Conservation (phyloP, 352 stramenopile genomes). For the Phytophthora boehmeriae region DNA sequence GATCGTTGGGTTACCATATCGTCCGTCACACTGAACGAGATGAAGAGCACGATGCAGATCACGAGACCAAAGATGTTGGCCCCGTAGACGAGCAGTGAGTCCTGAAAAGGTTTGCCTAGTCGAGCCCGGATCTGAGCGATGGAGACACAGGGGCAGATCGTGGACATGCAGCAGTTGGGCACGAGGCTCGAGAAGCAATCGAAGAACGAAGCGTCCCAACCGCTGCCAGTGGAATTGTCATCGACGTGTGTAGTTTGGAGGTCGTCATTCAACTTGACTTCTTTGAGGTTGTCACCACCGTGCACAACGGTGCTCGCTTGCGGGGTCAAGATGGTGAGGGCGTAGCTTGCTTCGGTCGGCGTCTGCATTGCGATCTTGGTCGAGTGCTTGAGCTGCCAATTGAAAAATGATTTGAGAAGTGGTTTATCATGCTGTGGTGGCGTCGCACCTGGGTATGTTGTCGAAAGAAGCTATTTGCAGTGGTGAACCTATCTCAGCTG, state of each 20-base stretch:
- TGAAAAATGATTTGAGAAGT: background rate
- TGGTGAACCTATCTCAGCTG: too few relatives aligned
- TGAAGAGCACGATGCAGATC: slow-evolving; percentile 34
- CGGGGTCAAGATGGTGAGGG: slow-evolving; percentile 22
- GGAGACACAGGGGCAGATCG: slow-evolving; percentile 46
- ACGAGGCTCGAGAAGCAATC: slow-evolving; percentile 41
- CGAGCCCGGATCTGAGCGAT: slow-evolving; percentile 40
- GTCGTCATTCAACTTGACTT: slow-evolving; percentile 19
- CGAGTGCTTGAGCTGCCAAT: background rate
- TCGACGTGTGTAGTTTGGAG: slow-evolving; percentile 27
- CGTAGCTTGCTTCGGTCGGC: slow-evolving; percentile 25
- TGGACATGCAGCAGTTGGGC: slow-evolving; percentile 51
- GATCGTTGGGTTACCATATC: slow-evolving; percentile 3
- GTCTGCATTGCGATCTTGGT: slow-evolving; percentile 22
- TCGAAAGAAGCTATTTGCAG: too few relatives aligned
- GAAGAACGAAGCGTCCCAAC: slow-evolving; percentile 43
- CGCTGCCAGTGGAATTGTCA: slow-evolving; percentile 15
- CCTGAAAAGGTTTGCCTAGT: slow-evolving; percentile 36
- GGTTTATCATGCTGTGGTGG: background rate
- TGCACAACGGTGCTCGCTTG: slow-evolving; percentile 21
- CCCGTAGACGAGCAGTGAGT: slow-evolving; percentile 30
- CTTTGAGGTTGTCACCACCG: slow-evolving; percentile 9
- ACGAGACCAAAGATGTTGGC: slow-evolving; percentile 36
- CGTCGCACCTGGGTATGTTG: background rate
- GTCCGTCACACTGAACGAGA: slow-evolving; percentile 25